phyloP scores from a whole-genome alignment of 192 early-diverging fungal genomes.

The Backusella tarrabulga region DNA sequence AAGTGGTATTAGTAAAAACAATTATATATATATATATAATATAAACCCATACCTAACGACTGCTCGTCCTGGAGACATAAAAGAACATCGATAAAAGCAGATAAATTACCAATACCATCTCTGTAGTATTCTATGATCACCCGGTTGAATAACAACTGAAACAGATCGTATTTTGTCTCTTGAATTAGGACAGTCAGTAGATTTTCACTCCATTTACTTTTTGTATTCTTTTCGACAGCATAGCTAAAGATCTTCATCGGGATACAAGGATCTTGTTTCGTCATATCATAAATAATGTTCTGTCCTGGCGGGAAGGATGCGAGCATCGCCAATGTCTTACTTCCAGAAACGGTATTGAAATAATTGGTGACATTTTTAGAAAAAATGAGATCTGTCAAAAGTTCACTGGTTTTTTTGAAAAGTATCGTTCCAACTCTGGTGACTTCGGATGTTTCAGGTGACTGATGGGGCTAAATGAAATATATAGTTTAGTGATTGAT shows the following conservation, averaged over 20 bases:
- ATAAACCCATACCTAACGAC: background rate
- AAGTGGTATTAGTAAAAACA: background rate
- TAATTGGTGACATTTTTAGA: background rate
- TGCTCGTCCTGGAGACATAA: background rate
- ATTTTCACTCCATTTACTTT: background rate
- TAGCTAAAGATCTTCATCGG: background rate
- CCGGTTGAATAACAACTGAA: background rate
- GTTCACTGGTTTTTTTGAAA: background rate
- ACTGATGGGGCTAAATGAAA: background rate
- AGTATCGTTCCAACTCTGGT: background rate
- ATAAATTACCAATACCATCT: background rate
- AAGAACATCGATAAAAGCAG: background rate
- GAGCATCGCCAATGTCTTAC: background rate
- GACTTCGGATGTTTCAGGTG: background rate
- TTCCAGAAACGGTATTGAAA: background rate
- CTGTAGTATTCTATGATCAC: background rate
- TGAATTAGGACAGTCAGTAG: background rate
- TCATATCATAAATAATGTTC: background rate
- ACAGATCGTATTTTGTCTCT: background rate
- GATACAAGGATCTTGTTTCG: background rate
- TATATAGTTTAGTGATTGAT: background rate
- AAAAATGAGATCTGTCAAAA: background rate
- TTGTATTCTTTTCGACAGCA: background rate
- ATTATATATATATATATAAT: no score
- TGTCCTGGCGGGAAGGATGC: background rate